Evolutionary conservation across 192 early-diverging fungal genomes (phyloP).

Genomic region (Backusella sp.): DNA sequence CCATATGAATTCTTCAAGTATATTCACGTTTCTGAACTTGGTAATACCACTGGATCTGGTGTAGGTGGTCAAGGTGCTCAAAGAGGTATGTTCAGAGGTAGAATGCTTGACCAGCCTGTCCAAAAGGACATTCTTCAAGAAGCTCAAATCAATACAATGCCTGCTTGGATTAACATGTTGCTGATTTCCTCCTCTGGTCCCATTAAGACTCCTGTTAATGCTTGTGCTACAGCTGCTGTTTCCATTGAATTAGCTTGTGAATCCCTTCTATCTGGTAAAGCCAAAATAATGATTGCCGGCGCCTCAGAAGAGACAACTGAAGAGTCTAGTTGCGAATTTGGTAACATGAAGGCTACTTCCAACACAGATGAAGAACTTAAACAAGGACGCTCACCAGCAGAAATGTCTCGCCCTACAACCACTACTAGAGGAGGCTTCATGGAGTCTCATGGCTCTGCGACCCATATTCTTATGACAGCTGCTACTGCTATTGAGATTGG

Average conservation of each 20-base stretch:
- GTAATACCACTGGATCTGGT: constrained; percentile 88
- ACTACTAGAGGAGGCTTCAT: constrained; percentile 87
- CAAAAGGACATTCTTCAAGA: constrained; percentile 95
- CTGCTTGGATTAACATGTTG: constrained; percentile 97
- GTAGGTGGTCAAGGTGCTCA: constrained; percentile 83
- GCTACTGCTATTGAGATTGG: constrained; percentile 88
- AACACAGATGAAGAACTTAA: constrained; percentile 84
- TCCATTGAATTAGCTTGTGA: constrained; percentile 92
- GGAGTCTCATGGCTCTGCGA: constrained; percentile 89
- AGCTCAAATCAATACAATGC: constrained; percentile 92
- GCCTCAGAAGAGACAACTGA: constrained; percentile 93
- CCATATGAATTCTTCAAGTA: constrained; percentile 98
- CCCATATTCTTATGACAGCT: constrained; percentile 89
- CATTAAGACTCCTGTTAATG: constrained; percentile 91
- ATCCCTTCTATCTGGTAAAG: constrained; percentile 85
- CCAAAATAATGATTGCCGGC: constrained; percentile 91
- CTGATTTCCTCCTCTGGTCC: constrained; percentile 89
- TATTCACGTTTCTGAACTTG: constrained; percentile 92
- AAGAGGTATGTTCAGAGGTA: constrained; percentile 76
- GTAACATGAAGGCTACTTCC: constrained; percentile 94
- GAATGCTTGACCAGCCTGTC: constrained; percentile 78
- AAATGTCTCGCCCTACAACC: constrained; percentile 90
- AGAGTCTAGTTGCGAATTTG: constrained; percentile 92
- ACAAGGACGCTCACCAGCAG: constrained; percentile 76
- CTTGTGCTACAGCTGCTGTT: constrained; percentile 89